Base-by-base conservation (phyloP, 257 asterid species). In the Anisodus acutangulus region DNA sequence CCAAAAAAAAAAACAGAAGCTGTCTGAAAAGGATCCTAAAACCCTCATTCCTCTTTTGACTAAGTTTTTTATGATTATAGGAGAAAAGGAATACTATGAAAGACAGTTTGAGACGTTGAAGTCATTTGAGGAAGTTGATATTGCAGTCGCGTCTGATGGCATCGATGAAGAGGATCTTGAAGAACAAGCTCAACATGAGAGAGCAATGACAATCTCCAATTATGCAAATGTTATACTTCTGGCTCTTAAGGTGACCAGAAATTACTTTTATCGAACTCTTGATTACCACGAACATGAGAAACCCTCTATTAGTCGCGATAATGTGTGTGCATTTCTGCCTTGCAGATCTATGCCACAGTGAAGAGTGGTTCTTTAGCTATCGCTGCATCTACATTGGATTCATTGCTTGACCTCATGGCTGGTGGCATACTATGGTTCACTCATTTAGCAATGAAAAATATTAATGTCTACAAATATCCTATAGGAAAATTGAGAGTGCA, bases 321-420 rank as follows among this genome's bases (percentile, higher is more conserved):
- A 55, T 55, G 60, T 55, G 60, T 55, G 16, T 55, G 60, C 60
- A 55, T 55, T 47, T n/a, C 80, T 35, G 13, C 37, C 85, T 71
- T 59, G 80, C 86, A 95, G 98, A 90, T 91, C 37, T 95, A 88
- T 81, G 98, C 95, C 68, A 94, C 98, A 0, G 82, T 93, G 51
- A 92, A 91, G 91, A 95, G 94, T 71, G 93, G 98, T 13, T 95
- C 99, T 0, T 82, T 95, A 82, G 98, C 99, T 71, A 89, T 95
- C 86, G 99, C 99, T 66, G 99, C 99, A 16, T 95, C 99, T 3
- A 95, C 99, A 69, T 85, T 95, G 86, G 99, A 95, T 90, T 95
- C 99, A 0, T 91, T 95, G 53, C 98, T 95, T 35, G 99, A 95
- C 90, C 94, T 95, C 68, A 89, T 95, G 97, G 99, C 99, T 70